phyloP scores from a whole-genome alignment of 331 rosid species.

The Spiraea crenata region DNA sequence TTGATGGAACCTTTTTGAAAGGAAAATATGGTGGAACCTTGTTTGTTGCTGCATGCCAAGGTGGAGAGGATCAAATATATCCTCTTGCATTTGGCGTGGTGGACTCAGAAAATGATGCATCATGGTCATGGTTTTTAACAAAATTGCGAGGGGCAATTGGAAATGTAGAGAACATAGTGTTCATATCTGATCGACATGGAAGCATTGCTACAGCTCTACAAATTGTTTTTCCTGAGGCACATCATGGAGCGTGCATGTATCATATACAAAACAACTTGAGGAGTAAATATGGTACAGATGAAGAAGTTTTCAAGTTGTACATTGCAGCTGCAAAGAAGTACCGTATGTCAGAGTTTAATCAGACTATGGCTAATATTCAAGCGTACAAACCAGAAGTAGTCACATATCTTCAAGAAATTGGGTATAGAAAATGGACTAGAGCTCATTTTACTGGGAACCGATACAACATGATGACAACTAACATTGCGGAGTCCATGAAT shows the following conservation, averaged over 20 bases:
- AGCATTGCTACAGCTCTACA: background rate
- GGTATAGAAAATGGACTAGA: background rate
- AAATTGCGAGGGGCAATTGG: background rate
- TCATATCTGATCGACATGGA: background rate
- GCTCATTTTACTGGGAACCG: background rate
- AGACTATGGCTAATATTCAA: background rate
- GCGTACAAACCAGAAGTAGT: background rate
- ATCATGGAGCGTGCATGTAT: background rate
- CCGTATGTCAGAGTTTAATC: background rate
- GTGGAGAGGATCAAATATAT: background rate
- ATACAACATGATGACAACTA: background rate
- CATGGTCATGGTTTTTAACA: constrained; percentile 2
- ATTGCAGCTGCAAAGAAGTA: background rate
- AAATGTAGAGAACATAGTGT: background rate
- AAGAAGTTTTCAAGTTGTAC: background rate
- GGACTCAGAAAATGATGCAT: background rate
- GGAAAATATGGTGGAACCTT: background rate
- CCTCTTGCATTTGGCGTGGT: background rate
- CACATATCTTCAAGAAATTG: background rate
- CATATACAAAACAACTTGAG: background rate
- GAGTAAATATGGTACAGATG: background rate
- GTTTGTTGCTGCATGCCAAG: background rate
- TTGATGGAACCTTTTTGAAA: background rate
- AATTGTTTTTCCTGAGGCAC: background rate
- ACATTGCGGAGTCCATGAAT: background rate